Conservation (phyloP, 805 yeast genomes). For the Wickerhamomyces ciferrii region DNA sequence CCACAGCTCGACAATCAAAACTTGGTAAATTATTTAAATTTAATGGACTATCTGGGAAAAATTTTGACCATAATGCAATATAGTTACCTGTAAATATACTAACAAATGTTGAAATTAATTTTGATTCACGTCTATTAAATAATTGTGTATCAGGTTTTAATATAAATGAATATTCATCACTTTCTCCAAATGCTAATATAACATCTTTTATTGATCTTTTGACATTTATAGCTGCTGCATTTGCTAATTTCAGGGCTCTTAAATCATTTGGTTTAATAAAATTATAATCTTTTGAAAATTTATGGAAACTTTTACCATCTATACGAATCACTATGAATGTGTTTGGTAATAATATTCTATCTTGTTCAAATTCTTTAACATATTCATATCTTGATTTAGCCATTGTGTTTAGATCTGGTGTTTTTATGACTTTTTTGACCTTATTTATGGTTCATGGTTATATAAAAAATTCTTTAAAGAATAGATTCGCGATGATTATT, state of each 20-base stretch:
- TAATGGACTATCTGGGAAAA: slow-evolving; percentile 38
- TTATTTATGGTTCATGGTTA: too few relatives aligned
- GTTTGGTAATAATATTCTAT: slow-evolving; percentile 67
- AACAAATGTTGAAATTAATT: slow-evolving; percentile 76
- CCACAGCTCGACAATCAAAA: slow-evolving; percentile 87
- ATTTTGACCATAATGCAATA: slow-evolving; percentile 57
- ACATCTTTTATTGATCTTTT: slow-evolving; percentile 67
- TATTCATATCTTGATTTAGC: slow-evolving; percentile 87
- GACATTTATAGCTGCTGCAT: slow-evolving; percentile 65
- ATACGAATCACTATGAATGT: slow-evolving; percentile 79
- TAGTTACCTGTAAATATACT: slow-evolving; percentile 79
- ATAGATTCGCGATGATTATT: too few relatives aligned
- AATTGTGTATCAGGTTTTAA: slow-evolving; percentile 56
- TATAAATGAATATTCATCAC: slow-evolving; percentile 90
- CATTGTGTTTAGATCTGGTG: slow-evolving; percentile 40
- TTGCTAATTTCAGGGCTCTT: slow-evolving; percentile 75
- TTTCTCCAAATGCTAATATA: slow-evolving; percentile 84
- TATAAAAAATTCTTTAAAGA: too few relatives aligned
- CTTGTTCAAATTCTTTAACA: slow-evolving; percentile 76
- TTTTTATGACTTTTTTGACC: too few relatives aligned
- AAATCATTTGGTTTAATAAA: slow-evolving; percentile 87
- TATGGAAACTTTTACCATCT: slow-evolving; percentile 94
- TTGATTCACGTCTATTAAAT: slow-evolving; percentile 78
- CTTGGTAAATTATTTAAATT: slow-evolving; percentile 61
- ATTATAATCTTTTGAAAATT: slow-evolving; percentile 64